Evolutionary conservation across 139 green algal species (phyloP).

Genomic region (Chlorella sp.): DNA sequence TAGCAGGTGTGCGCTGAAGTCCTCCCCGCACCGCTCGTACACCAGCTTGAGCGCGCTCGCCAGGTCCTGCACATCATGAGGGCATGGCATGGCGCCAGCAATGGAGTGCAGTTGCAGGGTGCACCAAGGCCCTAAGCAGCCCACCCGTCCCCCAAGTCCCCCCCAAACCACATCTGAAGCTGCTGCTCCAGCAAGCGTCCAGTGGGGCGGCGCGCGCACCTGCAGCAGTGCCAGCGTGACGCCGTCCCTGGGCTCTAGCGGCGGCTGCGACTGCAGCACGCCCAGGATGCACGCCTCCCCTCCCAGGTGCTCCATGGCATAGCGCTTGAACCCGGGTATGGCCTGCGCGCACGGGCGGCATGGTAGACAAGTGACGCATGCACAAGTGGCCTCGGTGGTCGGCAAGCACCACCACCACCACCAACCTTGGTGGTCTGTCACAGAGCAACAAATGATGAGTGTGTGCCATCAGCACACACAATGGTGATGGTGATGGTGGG

Average conservation of each 20-base stretch:
- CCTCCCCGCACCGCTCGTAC: slow-evolving; percentile 33
- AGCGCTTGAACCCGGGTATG: slow-evolving; percentile 43
- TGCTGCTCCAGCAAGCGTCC: not conserved
- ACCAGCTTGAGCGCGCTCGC: slow-evolving; percentile 51
- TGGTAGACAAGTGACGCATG: not conserved
- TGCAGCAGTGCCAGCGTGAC: slow-evolving; percentile 52
- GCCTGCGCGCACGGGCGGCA: slow-evolving; percentile 17
- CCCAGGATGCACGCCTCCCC: slow-evolving; percentile 51
- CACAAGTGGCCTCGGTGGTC: not conserved
- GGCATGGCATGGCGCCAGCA: not conserved
- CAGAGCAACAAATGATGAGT: too few species aligned
- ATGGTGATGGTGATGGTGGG: too few species aligned
- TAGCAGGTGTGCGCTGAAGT: slow-evolving; percentile 48
- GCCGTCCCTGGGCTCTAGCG: slow-evolving; percentile 55
- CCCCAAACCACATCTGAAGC: not conserved
- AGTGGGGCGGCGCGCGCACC: slow-evolving; percentile 12
- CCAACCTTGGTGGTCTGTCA: too few species aligned
- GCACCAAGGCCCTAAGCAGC: too few species aligned
- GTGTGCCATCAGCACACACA: too few species aligned
- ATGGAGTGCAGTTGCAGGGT: too few species aligned
- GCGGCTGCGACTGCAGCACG: slow-evolving; percentile 19
- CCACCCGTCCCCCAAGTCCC: too few species aligned
- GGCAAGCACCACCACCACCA: too few species aligned
- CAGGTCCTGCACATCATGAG: slow-evolving; percentile 7
- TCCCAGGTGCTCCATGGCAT: slow-evolving; percentile 49